Percentiles rank a stretch among this genome's conserved stretches.
phyloP scores from a whole-genome alignment of 2,329 filamentous ascomycete species.

The Aspergillus fumigatiaffinis region DNA sequence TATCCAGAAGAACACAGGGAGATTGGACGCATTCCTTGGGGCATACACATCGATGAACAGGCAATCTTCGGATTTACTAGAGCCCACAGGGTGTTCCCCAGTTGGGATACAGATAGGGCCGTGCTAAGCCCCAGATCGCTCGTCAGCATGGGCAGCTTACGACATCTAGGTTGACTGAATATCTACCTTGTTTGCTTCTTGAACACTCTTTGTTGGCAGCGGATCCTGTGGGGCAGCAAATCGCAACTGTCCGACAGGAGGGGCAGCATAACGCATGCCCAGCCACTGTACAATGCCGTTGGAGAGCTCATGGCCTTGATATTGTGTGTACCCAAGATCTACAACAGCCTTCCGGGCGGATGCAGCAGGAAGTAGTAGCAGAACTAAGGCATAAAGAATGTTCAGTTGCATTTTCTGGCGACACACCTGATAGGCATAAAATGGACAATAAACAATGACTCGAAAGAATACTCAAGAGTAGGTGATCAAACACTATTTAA shows the following conservation, averaged over 20 bases:
- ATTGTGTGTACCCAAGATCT: constrained; percentile 64
- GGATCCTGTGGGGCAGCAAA: constrained; percentile 68
- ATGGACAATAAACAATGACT: neutral
- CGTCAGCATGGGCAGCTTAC: constrained; percentile 6
- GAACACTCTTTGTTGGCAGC: constrained; percentile 38
- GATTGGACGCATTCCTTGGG: constrained; percentile 39
- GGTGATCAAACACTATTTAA: neutral
- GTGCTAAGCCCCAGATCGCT: constrained; percentile 24
- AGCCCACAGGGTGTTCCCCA: constrained; percentile 59
- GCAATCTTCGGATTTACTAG: constrained; percentile 45
- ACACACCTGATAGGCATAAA: neutral
- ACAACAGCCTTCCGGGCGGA: constrained; percentile 41
- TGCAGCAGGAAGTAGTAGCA: constrained; percentile 16
- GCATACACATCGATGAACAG: constrained; percentile 42
- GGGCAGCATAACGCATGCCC: constrained; percentile 69
- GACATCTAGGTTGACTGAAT: neutral
- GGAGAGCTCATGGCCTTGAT: constrained; percentile 52
- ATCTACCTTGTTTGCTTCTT: constrained; percentile 53
- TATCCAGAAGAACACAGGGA: constrained; percentile 63
- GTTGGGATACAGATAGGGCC: constrained; percentile 62
- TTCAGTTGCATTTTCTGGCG: constrained; percentile 1
- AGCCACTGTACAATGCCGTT: constrained; percentile 68
- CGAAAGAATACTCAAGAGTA: neutral
- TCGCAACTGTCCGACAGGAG: constrained; percentile 62
- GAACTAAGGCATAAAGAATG: constrained; percentile 1